These are phyloP conservation scores for Crepidotus variabilis DNA, from an alignment of 768 basidiomycete genomes.

Conservation along the genomic window DNA sequence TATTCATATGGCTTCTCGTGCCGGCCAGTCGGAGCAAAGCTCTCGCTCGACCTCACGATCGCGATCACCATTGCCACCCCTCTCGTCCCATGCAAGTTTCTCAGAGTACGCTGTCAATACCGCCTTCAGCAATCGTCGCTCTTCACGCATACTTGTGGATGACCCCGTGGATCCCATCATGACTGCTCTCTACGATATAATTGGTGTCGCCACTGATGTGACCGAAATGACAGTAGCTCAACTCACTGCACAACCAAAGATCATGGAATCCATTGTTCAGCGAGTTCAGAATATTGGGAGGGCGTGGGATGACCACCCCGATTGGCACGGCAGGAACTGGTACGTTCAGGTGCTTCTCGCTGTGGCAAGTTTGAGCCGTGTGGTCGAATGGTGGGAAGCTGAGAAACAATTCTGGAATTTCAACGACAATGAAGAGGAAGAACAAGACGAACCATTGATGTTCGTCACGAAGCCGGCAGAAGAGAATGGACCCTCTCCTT, in stretches of 20 bases:
- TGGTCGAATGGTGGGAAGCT: constrained; percentile 99
- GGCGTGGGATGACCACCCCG: constrained; percentile 96
- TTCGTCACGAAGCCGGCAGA: constrained; percentile 92
- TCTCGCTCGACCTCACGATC: constrained; percentile 96
- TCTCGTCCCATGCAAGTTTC: constrained; percentile 62
- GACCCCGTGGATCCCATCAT: constrained; percentile 89
- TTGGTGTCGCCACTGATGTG: constrained; percentile 90
- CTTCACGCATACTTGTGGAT: constrained; percentile 80
- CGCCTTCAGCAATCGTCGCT: constrained; percentile 56
- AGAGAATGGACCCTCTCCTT: constrained; percentile 30
- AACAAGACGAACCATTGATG: constrained; percentile 85
- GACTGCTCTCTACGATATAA: constrained; percentile 86
- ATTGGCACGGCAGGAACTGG: constrained; percentile 98
- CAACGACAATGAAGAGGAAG: constrained; percentile 85
- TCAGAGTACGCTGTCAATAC: constrained; percentile 45
- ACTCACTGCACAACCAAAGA: constrained; percentile 80
- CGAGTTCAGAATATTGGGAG: constrained; percentile 89
- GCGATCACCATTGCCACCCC: constrained; percentile 82
- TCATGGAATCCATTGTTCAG: constrained; percentile 84
- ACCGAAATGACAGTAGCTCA: constrained; percentile 85
- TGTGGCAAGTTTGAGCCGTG: constrained; percentile 91
- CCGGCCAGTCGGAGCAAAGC: constrained; percentile 70
- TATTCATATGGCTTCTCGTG: constrained; percentile 69
- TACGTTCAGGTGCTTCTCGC: constrained; percentile 96
- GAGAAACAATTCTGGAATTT: constrained; percentile 99